Percentiles rank a stretch among this genome's conserved stretches.
Evolutionary conservation across 441 rosid genomes (phyloP).

Genomic region (Croton laevigatus): DNA sequence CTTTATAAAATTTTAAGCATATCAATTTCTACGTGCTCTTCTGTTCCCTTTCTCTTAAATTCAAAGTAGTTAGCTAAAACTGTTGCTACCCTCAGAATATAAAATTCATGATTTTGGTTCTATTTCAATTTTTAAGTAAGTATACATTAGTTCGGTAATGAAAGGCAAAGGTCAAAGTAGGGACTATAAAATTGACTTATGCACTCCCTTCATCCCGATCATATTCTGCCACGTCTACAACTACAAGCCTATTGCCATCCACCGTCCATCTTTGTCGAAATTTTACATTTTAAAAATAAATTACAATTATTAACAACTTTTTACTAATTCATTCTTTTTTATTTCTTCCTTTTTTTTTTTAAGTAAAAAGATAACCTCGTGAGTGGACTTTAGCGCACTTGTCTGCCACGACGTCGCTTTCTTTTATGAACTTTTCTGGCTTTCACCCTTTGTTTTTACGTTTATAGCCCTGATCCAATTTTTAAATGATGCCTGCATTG

Average conservation of each 20-base stretch:
- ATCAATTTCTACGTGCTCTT: too few species aligned
- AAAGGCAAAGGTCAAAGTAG: slow-evolving; percentile 15
- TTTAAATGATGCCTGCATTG: background rate
- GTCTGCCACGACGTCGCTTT: slow-evolving; percentile 39
- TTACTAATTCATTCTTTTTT: background rate
- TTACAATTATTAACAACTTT: background rate
- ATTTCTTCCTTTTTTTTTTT: background rate
- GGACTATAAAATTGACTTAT: background rate
- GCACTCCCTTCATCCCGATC: slow-evolving; percentile 1
- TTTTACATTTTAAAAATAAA: background rate
- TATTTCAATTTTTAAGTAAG: too few species aligned
- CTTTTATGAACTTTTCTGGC: background rate
- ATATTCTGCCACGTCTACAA: background rate
- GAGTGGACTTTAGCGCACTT: slow-evolving; percentile 29
- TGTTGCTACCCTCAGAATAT: too few species aligned
- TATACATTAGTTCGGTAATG: background rate
- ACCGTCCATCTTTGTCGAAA: background rate
- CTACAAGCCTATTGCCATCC: background rate
- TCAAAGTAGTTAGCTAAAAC: too few species aligned
- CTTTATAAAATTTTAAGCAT: too few species aligned
- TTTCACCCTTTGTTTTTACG: background rate
- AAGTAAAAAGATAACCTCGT: slow-evolving; percentile 19
- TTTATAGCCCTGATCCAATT: background rate
- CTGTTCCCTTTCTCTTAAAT: too few species aligned
- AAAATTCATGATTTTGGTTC: background rate